Conservation (phyloP, 768 basidiomycete species). For the Boletus rufocinnamomeus region DNA sequence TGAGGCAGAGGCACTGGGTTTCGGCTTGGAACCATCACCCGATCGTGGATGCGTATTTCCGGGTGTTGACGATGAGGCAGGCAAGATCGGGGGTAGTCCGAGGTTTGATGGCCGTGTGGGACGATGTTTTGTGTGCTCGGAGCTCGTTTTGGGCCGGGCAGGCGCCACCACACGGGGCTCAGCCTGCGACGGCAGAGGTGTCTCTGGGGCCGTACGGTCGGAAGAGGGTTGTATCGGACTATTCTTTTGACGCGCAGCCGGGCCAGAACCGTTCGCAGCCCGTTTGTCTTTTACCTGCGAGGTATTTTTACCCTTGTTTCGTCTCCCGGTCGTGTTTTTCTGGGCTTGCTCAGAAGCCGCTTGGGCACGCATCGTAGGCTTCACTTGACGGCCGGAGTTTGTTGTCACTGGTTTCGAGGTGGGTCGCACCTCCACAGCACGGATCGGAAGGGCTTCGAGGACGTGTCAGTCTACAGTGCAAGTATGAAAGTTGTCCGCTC, state of each 20-base stretch:
- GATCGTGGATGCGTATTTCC: background rate
- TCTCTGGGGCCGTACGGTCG: background rate
- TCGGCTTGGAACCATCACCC: background rate
- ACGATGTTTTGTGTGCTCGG: background rate
- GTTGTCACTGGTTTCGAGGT: slow-evolving; percentile 19
- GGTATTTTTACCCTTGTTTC: slow-evolving; percentile 8
- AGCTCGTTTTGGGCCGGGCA: background rate
- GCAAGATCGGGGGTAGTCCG: slow-evolving; percentile 1
- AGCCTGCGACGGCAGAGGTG: background rate
- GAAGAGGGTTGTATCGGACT: background rate
- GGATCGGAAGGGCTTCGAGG: slow-evolving; percentile 16
- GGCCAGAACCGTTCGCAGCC: background rate
- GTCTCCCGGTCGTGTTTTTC: background rate
- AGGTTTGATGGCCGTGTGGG: slow-evolving; percentile 21
- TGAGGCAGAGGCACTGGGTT: background rate
- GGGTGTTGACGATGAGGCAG: background rate
- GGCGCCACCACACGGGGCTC: background rate
- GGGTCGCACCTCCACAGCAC: slow-evolving; percentile 3
- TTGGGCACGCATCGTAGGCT: slow-evolving; percentile 21
- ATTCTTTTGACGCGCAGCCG: background rate
- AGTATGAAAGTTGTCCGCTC: slow-evolving; percentile 2
- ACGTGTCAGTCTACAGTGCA: slow-evolving; percentile 6
- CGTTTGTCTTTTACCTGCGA: background rate
- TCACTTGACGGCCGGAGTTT: slow-evolving; percentile 28
- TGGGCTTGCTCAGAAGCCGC: slow-evolving; percentile 10